These are phyloP conservation scores for Madurella fahalii DNA, from an alignment of 2,329 filamentous ascomycete species.

Conservation along the genomic window DNA sequence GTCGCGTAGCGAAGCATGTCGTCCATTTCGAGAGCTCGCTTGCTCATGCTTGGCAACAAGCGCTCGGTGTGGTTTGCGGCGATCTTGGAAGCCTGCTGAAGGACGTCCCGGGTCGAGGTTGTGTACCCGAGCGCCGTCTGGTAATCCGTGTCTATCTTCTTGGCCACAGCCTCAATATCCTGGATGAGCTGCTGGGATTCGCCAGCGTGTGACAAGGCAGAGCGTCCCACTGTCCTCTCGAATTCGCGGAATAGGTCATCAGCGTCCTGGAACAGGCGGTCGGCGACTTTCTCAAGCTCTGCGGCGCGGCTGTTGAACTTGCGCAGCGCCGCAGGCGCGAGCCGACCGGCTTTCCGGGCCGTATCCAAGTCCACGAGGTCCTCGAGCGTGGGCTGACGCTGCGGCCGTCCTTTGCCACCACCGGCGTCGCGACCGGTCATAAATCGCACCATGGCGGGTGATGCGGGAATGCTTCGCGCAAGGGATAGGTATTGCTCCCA, in stretches of 20 bases:
- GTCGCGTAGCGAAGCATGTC: constrained; percentile 56
- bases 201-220: constrained; percentile 52
- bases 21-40: constrained; percentile 57
- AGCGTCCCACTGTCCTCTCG: constrained; percentile 53
- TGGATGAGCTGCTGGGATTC: constrained; percentile 68
- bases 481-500: constrained; percentile 68
- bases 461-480: constrained; percentile 61
- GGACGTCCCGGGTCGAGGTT: constrained; percentile 56
- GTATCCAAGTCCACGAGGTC: constrained; percentile 73
- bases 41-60: constrained; percentile 54
- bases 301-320: constrained; percentile 57
- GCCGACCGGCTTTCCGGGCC: constrained; percentile 66
- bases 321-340: constrained; percentile 55
- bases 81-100: constrained; percentile 59
- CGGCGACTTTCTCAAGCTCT: constrained; percentile 57
- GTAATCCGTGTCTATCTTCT: constrained; percentile 83
- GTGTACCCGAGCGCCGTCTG: constrained; percentile 69
- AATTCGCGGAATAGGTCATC: constrained; percentile 60
- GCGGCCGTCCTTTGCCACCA: constrained; percentile 37
- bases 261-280: constrained; percentile 58
- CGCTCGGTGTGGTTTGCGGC: constrained; percentile 61
- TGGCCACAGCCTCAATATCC: constrained; percentile 81
- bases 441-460: constrained; percentile 61
- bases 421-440: constrained; percentile 51
- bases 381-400: constrained; percentile 57